These are phyloP conservation scores for Fusarium oligoseptatum DNA, from an alignment of 2,329 filamentous ascomycete genomes.

Conservation along the genomic window DNA sequence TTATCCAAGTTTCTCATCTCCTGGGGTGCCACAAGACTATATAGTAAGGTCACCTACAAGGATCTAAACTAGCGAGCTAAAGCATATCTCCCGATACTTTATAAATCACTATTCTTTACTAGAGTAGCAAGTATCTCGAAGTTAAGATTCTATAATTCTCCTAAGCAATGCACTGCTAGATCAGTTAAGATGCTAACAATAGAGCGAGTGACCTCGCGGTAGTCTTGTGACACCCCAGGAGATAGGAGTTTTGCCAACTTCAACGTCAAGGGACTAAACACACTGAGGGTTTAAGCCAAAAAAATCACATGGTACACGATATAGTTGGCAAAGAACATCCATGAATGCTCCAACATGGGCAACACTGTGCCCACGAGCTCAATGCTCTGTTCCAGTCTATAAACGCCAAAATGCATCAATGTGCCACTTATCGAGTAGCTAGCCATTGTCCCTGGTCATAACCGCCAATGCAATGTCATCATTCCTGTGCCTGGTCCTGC, in stretches of 20 bases:
- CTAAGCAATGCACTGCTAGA: too few species aligned
- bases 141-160: too few species aligned
- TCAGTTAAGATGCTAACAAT: too few species aligned
- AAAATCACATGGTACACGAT: neutral
- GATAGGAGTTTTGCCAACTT: too few species aligned
- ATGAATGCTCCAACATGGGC: neutral
- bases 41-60: too few species aligned
- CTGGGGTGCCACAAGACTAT: too few species aligned
- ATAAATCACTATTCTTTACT: too few species aligned
- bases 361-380: neutral
- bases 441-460: constrained; percentile 10
- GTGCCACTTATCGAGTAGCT: constrained; percentile 2
- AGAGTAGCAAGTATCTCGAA: too few species aligned
- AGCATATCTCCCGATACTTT: too few species aligned
- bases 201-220: too few species aligned
- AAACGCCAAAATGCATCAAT: constrained; percentile 25
- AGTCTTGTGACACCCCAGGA: too few species aligned
- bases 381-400: constrained; percentile 16
- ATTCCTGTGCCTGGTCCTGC: constrained; percentile 5
- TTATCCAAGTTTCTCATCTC: neutral
- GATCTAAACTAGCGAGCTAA: too few species aligned
- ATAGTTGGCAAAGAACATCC: neutral
- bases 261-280: neutral
- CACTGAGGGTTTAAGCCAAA: neutral
- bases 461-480: constrained; percentile 18